These are phyloP conservation scores for Pseudogymnoascus sp. DNA, from an alignment of 2,329 filamentous ascomycete species.

Conservation along the genomic window DNA sequence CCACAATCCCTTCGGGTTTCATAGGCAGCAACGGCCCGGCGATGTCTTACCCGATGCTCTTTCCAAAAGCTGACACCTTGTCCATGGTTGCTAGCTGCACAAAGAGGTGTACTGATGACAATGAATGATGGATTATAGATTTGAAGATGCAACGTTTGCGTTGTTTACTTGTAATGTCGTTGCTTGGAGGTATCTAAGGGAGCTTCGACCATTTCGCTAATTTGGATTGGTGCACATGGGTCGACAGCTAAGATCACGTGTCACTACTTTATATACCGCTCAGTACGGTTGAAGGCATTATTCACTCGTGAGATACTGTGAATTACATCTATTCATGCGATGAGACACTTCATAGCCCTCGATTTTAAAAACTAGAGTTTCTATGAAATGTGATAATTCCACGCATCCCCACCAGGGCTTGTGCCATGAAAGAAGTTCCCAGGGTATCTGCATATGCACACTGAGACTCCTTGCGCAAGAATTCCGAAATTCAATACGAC, in stretches of 20 bases:
- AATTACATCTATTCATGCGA: background rate
- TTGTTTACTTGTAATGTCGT: conserved; percentile 5
- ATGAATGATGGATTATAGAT: conserved; percentile 1
- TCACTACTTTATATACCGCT: background rate
- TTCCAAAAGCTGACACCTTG: conserved; percentile 61
- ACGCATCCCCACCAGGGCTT: background rate
- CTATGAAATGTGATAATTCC: background rate
- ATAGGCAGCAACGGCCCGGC: conserved; percentile 13
- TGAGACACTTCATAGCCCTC: background rate
- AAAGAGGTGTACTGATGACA: conserved; percentile 1
- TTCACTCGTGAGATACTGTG: background rate
- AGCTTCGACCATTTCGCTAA: conserved; percentile 7
- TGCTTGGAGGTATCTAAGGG: background rate
- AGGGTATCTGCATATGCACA: conserved; percentile 7
- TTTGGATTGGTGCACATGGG: conserved; percentile 8
- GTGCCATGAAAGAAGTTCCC: background rate
- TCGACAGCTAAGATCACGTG: background rate
- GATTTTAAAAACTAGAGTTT: background rate
- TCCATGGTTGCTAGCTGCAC: conserved; percentile 42
- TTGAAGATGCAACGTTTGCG: conserved; percentile 2
- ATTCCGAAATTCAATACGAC: conserved; percentile 3
- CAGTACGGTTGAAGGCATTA: background rate
- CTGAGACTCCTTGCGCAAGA: conserved; percentile 2
- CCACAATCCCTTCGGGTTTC: conserved; percentile 21
- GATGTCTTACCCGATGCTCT: conserved; percentile 54